Percentiles rank a stretch among this genome's conserved stretches.
phyloP scores from a whole-genome alignment of 23 red algal genomes.

The Gracilaria domingensis region DNA sequence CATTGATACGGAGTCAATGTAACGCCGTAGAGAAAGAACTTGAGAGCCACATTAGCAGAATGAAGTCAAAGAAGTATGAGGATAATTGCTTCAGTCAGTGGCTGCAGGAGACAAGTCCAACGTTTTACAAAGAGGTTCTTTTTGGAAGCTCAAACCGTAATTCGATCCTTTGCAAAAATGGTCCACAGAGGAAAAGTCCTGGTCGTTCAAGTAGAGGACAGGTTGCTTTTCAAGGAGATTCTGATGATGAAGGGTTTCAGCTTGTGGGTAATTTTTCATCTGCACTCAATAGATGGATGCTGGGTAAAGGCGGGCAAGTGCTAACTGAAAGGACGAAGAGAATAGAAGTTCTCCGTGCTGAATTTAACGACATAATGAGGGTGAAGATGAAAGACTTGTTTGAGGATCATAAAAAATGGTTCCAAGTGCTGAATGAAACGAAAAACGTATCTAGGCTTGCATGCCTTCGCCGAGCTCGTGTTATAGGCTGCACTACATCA shows the following conservation, averaged over 20 bases:
- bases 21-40: background rate
- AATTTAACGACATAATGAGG: background rate
- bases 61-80: background rate
- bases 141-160: background rate
- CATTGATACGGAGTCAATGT: background rate
- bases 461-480: background rate
- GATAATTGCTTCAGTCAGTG: background rate
- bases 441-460: background rate
- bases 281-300: background rate
- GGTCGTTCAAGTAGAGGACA: background rate
- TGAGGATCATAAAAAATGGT: background rate
- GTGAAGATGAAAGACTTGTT: background rate
- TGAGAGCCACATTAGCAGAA: background rate
- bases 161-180: background rate
- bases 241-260: background rate
- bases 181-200: background rate
- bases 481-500: slow-evolving; percentile 66
- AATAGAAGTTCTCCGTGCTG: background rate
- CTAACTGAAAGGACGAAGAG: background rate
- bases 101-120: background rate
- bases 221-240: background rate
- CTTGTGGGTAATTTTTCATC: background rate
- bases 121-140: background rate
- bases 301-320: background rate
- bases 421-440: background rate